Base-by-base conservation (phyloP, 352 stramenopile species). In the Pythium apleroticum region DNA sequence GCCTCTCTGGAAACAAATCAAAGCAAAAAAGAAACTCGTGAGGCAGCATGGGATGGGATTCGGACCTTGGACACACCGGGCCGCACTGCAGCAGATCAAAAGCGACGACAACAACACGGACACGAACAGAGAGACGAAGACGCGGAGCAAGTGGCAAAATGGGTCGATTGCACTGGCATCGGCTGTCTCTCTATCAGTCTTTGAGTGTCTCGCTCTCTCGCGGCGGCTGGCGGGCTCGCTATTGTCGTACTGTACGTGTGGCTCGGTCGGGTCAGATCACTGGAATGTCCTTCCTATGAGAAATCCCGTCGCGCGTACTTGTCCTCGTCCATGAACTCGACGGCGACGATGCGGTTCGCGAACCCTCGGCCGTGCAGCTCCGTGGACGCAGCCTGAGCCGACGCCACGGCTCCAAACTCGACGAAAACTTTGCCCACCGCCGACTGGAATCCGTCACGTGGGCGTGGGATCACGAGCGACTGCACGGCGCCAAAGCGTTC, bases 311-410 rank as follows among this genome's bases (percentile, higher is more conserved):
- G 82, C n/a, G 75, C 70, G 78, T 97, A 98, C 66, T 95, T 91
- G 30, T 80, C 66, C 68, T 97, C 91, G 50, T 86, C 75, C 77
- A 98, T 96, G 60, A 84, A 98, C 59, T 91, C 86, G 41, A 91
- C 86, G 24, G 86, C 72, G 1, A 99, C 95, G 22, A 94, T 95
- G 65, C 92, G 91, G 49, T 96, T 92, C 39, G 90, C 94, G 82
- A 99, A 99, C 3, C 94, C 89, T 27, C 95, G 80, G 52, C 95
- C 96, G 37, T 97, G 86, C 45, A 99, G 74, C 63, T 97, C 93
- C 12, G 76, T 82, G 15, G 94, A 84, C 3, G 95, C 96, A 49
- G 64, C 76, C 39, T 87, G 75, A 1, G 95, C 90, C 53, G 90
- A 88, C 33, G 84, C 66, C 15, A 91, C 64, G 68, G 87, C 91